These are phyloP conservation scores for Penicillium brasilianum DNA, from an alignment of 2,329 filamentous ascomycete species.

Conservation along the genomic window DNA sequence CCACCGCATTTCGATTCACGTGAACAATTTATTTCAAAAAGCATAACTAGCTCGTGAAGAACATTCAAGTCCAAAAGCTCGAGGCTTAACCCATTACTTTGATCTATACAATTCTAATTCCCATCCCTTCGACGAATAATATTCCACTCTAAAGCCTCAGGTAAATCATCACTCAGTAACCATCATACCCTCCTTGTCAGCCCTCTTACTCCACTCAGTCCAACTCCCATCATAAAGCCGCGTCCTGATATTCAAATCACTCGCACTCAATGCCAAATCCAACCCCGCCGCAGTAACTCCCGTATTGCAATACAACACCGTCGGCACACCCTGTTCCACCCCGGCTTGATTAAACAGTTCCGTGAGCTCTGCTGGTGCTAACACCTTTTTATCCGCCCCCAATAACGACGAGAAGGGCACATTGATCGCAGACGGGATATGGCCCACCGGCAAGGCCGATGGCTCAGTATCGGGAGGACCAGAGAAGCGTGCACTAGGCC, in stretches of 20 bases:
- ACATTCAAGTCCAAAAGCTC: too few species aligned
- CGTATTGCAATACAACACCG: constrained; percentile 38
- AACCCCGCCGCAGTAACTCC: constrained; percentile 38
- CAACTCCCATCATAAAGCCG: constrained; percentile 41
- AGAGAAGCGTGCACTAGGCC: background rate
- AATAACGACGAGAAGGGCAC: constrained; percentile 2
- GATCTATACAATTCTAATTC: background rate
- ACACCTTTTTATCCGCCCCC: background rate
- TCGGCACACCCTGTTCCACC: constrained; percentile 16
- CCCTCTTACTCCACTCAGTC: constrained; percentile 37
- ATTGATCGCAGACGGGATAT: constrained; percentile 3
- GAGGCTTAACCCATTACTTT: background rate
- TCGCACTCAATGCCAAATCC: constrained; percentile 29
- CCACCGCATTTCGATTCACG: too few species aligned
- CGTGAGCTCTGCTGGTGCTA: background rate
- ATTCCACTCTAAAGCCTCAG: background rate
- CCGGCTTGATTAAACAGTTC: constrained; percentile 5
- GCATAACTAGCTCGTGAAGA: too few species aligned
- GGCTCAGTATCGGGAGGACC: background rate
- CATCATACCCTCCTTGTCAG: constrained; percentile 18
- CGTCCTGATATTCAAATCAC: constrained; percentile 24
- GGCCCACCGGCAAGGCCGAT: background rate
- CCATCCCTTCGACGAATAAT: too few species aligned
- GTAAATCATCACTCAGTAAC: constrained; percentile 5
- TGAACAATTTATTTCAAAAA: too few species aligned